Evolutionary conservation across 139 green algal species (phyloP).

Genomic region (Bryopsis sp.): DNA sequence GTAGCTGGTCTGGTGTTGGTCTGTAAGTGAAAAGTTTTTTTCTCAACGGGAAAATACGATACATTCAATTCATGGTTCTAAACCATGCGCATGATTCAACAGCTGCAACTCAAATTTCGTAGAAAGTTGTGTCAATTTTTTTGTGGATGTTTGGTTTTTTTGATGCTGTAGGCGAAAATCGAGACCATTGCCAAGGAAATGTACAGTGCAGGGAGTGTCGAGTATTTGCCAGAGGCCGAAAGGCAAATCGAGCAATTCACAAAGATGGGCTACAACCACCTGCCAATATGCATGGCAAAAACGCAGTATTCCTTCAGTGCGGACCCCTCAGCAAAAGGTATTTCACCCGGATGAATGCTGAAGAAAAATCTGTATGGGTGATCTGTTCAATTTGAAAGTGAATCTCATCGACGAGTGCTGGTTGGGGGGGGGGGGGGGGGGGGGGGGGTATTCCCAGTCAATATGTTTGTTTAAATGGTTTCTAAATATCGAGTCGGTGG

Average conservation of each 20-base stretch:
- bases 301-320: conserved; percentile 94
- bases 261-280: conserved; percentile 69
- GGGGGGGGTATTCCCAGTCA: background rate
- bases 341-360: no score
- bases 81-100: no score
- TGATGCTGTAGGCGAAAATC: conserved; percentile 80
- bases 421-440: no score
- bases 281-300: conserved; percentile 99
- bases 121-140: no score
- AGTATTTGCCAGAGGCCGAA: conserved; percentile 71
- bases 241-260: conserved; percentile 60
- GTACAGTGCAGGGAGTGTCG: conserved; percentile 75
- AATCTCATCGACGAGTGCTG: no score
- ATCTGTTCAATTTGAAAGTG: no score
- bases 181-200: conserved; percentile 78
- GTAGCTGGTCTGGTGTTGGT: no score
- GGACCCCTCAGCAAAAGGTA: conserved; percentile 66
- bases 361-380: no score
- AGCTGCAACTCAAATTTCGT: no score
- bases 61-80: conserved; percentile 1
- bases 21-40: no score
- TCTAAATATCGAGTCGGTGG: no score
- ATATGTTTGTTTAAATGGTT: background rate
- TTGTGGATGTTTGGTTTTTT: background rate
- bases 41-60: no score